These are phyloP conservation scores for Isabelozyma pseudorhagii DNA, from an alignment of 805 yeast species.

Conservation along the genomic window DNA sequence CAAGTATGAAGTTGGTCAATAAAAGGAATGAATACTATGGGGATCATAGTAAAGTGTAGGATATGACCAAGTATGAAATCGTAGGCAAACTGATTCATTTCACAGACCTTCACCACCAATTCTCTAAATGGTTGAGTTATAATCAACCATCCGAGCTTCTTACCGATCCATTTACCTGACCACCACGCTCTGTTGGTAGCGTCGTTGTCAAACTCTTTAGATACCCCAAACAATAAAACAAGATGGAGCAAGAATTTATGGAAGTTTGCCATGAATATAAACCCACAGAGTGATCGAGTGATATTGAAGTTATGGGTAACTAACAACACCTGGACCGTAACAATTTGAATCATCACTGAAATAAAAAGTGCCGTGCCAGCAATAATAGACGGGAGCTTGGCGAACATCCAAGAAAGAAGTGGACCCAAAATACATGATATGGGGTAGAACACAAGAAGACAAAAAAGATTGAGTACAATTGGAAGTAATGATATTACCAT, in stretches of 20 bases:
- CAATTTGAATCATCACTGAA: constrained; percentile 30
- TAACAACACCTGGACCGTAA: constrained; percentile 34
- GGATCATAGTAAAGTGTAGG: constrained; percentile 36
- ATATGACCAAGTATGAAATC: constrained; percentile 47
- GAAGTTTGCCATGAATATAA: constrained; percentile 33
- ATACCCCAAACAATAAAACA: constrained; percentile 14
- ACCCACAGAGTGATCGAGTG: constrained; percentile 34
- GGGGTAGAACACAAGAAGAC: constrained; percentile 28
- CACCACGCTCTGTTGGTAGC: constrained; percentile 48
- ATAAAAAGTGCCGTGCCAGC: constrained; percentile 40
- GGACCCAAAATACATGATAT: constrained; percentile 39
- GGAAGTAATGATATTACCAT: constrained; percentile 52
- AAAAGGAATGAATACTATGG: constrained; percentile 43
- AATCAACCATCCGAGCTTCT: constrained; percentile 33
- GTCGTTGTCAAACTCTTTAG: constrained; percentile 42
- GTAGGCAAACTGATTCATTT: constrained; percentile 44
- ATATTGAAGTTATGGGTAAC: constrained; percentile 42
- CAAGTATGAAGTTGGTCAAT: constrained; percentile 47
- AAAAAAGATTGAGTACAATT: constrained; percentile 33
- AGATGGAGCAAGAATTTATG: constrained; percentile 32
- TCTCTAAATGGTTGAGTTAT: constrained; percentile 48
- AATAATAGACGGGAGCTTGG: constrained; percentile 29
- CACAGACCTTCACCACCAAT: constrained; percentile 42
- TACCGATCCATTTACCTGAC: constrained; percentile 48
- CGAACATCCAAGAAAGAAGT: constrained; percentile 26